A percentile compares a stretch with the other conserved stretches of the same genome.
These are phyloP conservation scores for Coemansia sp. DNA, from an alignment of 192 early-diverging fungal species.

Conservation along the genomic window DNA sequence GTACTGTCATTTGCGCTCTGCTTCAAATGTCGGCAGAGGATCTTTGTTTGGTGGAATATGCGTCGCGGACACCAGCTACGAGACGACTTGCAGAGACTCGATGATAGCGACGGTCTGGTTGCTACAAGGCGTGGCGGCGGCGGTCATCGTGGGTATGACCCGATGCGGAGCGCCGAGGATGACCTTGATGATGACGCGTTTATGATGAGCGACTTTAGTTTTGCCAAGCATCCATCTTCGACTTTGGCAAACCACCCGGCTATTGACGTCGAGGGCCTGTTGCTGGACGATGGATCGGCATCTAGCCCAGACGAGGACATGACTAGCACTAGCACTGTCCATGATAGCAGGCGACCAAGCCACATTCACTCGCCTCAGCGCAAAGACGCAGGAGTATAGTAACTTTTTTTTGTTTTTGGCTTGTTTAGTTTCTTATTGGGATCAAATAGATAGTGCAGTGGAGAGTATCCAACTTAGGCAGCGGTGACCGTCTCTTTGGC, in stretches of 20 bases:
- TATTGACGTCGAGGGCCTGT: slow-evolving; percentile 25
- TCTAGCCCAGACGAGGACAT: slow-evolving; percentile 49
- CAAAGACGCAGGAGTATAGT: background rate
- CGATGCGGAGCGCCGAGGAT: slow-evolving; percentile 3
- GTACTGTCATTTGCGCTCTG: slow-evolving; percentile 10
- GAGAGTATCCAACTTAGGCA: too few relatives aligned
- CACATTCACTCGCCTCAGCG: background rate
- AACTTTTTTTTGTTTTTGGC: background rate
- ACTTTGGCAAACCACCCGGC: background rate
- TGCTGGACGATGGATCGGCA: slow-evolving; percentile 41
- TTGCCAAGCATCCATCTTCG: slow-evolving; percentile 11
- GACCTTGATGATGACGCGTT: slow-evolving; percentile 24
- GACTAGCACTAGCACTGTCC: slow-evolving; percentile 1
- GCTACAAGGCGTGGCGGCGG: background rate
- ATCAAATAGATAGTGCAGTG: background rate
- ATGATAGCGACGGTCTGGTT: slow-evolving; percentile 13
- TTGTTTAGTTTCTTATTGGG: too few relatives aligned
- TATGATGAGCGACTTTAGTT: slow-evolving; percentile 45
- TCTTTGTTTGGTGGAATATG: slow-evolving; percentile 38
- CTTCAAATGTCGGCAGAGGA: slow-evolving; percentile 21
- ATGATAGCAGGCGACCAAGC: slow-evolving; percentile 3
- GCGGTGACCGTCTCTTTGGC: too few relatives aligned
- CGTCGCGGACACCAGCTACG: background rate
- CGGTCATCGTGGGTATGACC: background rate
- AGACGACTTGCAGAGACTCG: slow-evolving; percentile 10